Conservation (phyloP, 345 rosid genomes). For the Citrus mangshanensis region DNA sequence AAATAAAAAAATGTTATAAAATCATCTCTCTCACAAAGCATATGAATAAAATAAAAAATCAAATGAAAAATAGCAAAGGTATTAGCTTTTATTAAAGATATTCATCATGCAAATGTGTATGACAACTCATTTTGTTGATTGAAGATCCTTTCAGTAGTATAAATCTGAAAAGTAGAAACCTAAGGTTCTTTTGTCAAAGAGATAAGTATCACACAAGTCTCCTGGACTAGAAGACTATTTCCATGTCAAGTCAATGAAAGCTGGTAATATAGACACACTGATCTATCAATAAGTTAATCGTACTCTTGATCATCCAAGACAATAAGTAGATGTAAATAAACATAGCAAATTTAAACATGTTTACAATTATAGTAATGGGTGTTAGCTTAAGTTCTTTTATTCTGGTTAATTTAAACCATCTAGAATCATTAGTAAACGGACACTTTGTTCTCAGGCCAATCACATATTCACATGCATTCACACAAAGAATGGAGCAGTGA, state of each 20-base stretch:
- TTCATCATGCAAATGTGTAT: neutral
- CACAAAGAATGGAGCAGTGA: no score
- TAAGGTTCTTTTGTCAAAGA: neutral
- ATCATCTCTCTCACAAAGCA: neutral
- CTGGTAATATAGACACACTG: neutral
- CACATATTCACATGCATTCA: neutral
- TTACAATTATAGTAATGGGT: neutral
- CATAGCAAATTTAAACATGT: neutral
- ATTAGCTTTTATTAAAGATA: neutral
- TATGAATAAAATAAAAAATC: no score
- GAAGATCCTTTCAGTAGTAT: neutral
- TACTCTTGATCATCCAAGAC: neutral
- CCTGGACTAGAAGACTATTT: neutral
- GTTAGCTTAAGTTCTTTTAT: neutral
- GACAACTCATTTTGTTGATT: neutral
- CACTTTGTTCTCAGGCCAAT: neutral
- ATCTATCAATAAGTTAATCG: neutral
- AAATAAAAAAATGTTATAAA: no score
- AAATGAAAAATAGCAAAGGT: neutral
- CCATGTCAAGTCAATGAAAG: neutral
- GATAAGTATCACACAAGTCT: neutral
- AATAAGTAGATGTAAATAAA: neutral
- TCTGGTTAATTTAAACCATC: neutral
- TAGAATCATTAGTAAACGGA: neutral
- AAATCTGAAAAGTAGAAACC: neutral